Evolutionary conservation across 805 yeast genomes (phyloP), one percentile per base, ranked within the genome.

Genomic region (Teunomyces gatunensis): DNA sequence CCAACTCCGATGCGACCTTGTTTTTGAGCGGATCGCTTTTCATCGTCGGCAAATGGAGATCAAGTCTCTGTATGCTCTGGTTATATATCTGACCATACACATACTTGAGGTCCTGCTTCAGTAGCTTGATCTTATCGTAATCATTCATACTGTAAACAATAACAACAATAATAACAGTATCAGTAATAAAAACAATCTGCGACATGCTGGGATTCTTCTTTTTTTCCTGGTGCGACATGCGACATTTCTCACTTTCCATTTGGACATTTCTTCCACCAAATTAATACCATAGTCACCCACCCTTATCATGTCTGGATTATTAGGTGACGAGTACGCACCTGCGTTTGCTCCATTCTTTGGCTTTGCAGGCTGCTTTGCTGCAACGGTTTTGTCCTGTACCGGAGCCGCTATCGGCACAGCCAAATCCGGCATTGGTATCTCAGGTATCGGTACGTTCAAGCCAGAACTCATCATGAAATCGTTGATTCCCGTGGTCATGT

Each of bases 351-450:
- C 99, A 51, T 94, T 94, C 68, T 84, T 94, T 64, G 99, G 99
- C 36, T 90, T 92, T 69, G 97, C 97, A 34, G 99, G 97, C 45
- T 91, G 98, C 71, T 89, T 94, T 5, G 85, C 89, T 41, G 96
- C 97, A 44, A 88, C 89, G 88, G 80, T 89, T 20, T 74, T 92
- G 49, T 85, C 95, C 48, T 89, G 96, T 63, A 85, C 92, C n/a
- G 99, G 99, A 53, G 98, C 99, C 4, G 98, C 98, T 51, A 85
- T 90, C 56, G 99, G 99, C 49, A 92, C 98, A 3, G 98, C 98
- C 52, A 94, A 94, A 70, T 87, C 96, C 39, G 99, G 99, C 49
- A 85, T 94, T 54, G 99, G 99, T 78, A 94, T 94, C 59, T 75
- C 97, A 28, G 99, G 98, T 77, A 90, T 94, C 55, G 97, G 98